Conservation (phyloP, 257 asterid species). For the Thymus quinquecostatus region DNA sequence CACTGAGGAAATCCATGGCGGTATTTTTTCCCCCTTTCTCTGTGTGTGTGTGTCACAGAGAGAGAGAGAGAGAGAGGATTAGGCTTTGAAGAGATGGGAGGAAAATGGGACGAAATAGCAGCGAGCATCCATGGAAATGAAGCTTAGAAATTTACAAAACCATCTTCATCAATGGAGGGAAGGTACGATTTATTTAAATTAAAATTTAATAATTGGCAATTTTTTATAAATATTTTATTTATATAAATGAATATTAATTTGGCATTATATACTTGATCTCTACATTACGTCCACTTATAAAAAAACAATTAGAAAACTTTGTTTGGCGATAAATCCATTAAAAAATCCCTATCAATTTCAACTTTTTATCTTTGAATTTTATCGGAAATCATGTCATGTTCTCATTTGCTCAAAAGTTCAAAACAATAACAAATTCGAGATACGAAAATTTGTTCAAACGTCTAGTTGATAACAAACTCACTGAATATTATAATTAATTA, state of each 20-base stretch:
- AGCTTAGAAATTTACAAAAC: neutral
- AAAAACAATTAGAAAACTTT: neutral
- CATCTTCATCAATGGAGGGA: neutral
- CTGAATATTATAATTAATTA: too few species aligned
- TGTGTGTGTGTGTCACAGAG: neutral
- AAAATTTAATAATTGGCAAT: neutral
- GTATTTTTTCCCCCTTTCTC: too few species aligned
- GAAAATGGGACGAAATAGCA: neutral
- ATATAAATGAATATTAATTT: too few species aligned
- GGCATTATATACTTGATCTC: too few species aligned
- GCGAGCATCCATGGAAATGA: neutral
- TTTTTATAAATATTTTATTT: neutral
- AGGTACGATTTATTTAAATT: too few species aligned
- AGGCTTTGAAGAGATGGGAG: neutral
- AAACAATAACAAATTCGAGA: too few species aligned
- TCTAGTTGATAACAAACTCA: too few species aligned
- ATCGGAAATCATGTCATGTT: neutral
- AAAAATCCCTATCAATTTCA: too few species aligned
- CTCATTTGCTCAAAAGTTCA: too few species aligned
- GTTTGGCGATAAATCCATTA: neutral
- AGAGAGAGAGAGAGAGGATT: neutral
- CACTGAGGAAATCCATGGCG: slow-evolving; percentile 40
- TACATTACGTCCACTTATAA: too few species aligned
- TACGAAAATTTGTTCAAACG: too few species aligned
- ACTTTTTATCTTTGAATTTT: neutral